Conservation (phyloP, 148 eudicot species). For the Drosera capensis region DNA sequence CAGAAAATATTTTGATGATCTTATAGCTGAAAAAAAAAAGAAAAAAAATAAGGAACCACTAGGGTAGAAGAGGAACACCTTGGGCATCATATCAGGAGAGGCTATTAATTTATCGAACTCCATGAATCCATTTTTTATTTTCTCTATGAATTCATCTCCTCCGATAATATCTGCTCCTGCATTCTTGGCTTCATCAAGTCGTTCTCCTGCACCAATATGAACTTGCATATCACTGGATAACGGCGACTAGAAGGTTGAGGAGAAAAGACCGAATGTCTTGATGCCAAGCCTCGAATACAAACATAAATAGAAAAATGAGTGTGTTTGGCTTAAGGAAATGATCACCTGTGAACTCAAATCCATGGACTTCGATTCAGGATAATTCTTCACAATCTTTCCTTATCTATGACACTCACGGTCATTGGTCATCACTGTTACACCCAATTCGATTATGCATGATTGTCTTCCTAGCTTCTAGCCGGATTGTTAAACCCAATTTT, state of each 20-base stretch:
- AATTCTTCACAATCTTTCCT: too few relatives aligned
- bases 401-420: too few relatives aligned
- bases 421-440: too few relatives aligned
- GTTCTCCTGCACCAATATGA: constrained; percentile 50
- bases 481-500: too few relatives aligned
- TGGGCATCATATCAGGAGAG: constrained; percentile 98
- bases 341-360: too few relatives aligned
- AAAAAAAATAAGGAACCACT: background rate
- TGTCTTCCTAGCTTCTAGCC: too few relatives aligned
- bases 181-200: constrained; percentile 81
- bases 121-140: constrained; percentile 89
- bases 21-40: background rate
- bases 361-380: too few relatives aligned
- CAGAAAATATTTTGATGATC: background rate
- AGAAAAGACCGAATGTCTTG: background rate
- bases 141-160: constrained; percentile 85
- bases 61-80: constrained; percentile 29
- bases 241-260: background rate
- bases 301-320: too few relatives aligned
- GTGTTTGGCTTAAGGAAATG: too few relatives aligned
- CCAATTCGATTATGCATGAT: too few relatives aligned
- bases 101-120: constrained; percentile 93
- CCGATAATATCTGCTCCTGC: constrained; percentile 97
- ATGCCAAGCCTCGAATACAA: too few relatives aligned
- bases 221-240: background rate